Evolutionary conservation across 2,329 filamentous ascomycete species (phyloP).

Genomic region (Clonostachys chloroleuca): DNA sequence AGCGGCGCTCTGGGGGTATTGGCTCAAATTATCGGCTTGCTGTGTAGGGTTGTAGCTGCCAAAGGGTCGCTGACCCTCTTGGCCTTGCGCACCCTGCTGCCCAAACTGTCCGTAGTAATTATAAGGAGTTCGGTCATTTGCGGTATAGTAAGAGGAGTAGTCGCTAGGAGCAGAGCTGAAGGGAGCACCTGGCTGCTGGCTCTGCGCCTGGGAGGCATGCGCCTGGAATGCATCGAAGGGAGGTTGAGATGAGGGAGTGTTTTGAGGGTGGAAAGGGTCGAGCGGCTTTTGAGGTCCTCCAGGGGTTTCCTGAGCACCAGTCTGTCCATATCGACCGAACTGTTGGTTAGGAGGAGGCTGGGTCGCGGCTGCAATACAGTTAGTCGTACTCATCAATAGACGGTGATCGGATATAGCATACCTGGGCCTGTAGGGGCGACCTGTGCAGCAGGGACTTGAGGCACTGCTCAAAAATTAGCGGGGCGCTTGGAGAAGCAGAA

Average conservation of each 20-base stretch:
- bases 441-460: conserved; percentile 15
- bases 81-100: conserved; percentile 54
- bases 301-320: conserved; percentile 54
- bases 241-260: conserved; percentile 37
- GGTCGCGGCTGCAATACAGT: conserved; percentile 10
- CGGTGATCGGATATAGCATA: neutral
- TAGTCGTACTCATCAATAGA: conserved; percentile 1
- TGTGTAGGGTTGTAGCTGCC: conserved; percentile 68
- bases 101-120: conserved; percentile 68
- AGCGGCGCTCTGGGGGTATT: conserved; percentile 68
- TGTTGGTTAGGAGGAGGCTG: conserved; percentile 32
- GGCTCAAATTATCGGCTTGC: conserved; percentile 61
- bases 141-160: conserved; percentile 82
- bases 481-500: no score
- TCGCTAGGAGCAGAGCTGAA: conserved; percentile 75
- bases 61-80: conserved; percentile 72
- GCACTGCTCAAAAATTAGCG: conserved; percentile 5
- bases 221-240: conserved; percentile 59
- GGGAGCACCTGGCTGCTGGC: conserved; percentile 55
- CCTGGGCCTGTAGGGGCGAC: neutral
- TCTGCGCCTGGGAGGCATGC: conserved; percentile 55
- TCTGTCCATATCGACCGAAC: conserved; percentile 66
- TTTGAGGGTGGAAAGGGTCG: conserved; percentile 81
- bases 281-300: conserved; percentile 70
- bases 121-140: conserved; percentile 72